Evolutionary conservation across 768 basidiomycete species (phyloP).

Genomic region (Pleurotus cornucopiae): DNA sequence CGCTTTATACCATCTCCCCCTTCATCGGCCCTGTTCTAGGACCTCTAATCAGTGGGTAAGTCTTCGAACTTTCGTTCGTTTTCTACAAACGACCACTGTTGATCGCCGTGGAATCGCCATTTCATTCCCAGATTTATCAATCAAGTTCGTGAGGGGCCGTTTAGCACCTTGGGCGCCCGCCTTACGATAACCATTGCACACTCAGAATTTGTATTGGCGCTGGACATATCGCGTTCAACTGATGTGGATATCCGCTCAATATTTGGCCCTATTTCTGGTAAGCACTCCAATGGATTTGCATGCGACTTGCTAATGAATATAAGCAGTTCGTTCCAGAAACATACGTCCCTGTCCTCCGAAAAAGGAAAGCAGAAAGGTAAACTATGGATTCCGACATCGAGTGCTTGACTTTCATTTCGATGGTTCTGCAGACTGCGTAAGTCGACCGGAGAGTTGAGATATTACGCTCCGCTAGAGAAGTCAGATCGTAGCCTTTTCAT

Average conservation of each 20-base stretch:
- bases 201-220: slow-evolving; percentile 56
- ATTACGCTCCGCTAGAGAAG: slow-evolving; percentile 59
- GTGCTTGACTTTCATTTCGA: neutral
- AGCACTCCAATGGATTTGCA: slow-evolving; percentile 12
- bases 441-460: slow-evolving; percentile 46
- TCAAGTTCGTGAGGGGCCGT: slow-evolving; percentile 30
- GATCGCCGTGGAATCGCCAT: neutral
- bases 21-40: slow-evolving; percentile 52
- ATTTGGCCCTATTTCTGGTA: slow-evolving; percentile 47
- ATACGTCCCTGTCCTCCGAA: slow-evolving; percentile 55
- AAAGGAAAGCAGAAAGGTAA: slow-evolving; percentile 55
- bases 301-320: neutral
- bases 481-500: slow-evolving; percentile 35
- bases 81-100: neutral
- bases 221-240: slow-evolving; percentile 75
- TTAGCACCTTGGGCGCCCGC: too few relatives aligned
- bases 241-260: slow-evolving; percentile 64
- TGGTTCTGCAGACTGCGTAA: slow-evolving; percentile 43
- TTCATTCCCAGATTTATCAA: slow-evolving; percentile 56
- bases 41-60: slow-evolving; percentile 57
- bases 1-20: slow-evolving; percentile 50
- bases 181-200: neutral
- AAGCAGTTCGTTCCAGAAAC: slow-evolving; percentile 68
- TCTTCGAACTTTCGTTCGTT: slow-evolving; percentile 1
- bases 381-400: neutral